Percentiles rank a stretch among this genome's conserved stretches.
Conservation (phyloP, 2,329 filamentous ascomycete genomes). For the Aurifilum marmelostoma region DNA sequence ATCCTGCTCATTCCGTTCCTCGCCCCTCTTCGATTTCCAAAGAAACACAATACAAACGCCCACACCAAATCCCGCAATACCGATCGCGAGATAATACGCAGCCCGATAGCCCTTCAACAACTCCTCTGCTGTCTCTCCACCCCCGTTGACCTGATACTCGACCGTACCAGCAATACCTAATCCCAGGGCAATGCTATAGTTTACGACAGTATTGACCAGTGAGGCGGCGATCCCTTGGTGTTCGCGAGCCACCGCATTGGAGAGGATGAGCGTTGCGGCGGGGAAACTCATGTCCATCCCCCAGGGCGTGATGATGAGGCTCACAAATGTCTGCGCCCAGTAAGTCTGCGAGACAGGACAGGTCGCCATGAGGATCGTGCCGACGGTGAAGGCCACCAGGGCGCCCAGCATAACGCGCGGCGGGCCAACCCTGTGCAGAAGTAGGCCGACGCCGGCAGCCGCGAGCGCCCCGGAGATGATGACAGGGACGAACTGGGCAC, state of each 20-base stretch:
- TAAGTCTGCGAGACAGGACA: constrained; percentile 51
- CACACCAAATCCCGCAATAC: constrained; percentile 30
- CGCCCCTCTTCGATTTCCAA: constrained; percentile 5
- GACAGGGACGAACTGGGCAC: constrained; percentile 37
- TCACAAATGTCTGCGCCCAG: constrained; percentile 56
- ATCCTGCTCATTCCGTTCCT: background rate
- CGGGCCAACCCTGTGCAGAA: constrained; percentile 38
- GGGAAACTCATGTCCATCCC: constrained; percentile 62
- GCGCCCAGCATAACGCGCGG: constrained; percentile 32
- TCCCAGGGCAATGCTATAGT: constrained; percentile 58
- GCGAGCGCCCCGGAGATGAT: constrained; percentile 35
- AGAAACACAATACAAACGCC: constrained; percentile 27
- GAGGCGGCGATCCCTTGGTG: constrained; percentile 40
- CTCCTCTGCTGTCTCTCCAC: constrained; percentile 28
- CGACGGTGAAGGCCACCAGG: constrained; percentile 33
- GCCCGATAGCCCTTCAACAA: constrained; percentile 29
- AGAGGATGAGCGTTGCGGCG: constrained; percentile 53
- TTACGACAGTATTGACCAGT: constrained; percentile 58
- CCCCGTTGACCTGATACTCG: constrained; percentile 45
- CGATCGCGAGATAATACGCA: constrained; percentile 30
- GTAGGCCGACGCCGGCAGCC: constrained; percentile 38
- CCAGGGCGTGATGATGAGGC: constrained; percentile 49
- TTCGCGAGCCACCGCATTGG: constrained; percentile 39
- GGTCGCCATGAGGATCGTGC: constrained; percentile 34
- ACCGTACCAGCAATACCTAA: constrained; percentile 59